Evolutionary conservation across 768 basidiomycete species (phyloP).

Genomic region (Hygrocybe punicea): DNA sequence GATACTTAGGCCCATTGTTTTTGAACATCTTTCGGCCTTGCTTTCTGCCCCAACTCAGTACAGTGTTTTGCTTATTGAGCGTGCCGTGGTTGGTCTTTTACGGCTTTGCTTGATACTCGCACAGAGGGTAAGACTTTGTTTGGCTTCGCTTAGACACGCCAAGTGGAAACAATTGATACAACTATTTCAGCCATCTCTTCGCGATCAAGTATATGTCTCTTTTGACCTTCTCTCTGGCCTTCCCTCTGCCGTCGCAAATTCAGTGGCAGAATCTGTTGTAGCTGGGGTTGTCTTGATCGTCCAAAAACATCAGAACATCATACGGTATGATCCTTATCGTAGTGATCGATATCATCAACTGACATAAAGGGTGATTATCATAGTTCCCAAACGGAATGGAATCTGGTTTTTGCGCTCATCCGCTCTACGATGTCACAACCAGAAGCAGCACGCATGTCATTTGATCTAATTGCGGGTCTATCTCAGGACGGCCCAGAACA

Average conservation of each 20-base stretch:
- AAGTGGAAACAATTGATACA: not conserved
- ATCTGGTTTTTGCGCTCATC: conserved; percentile 82
- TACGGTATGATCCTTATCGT: conserved; percentile 46
- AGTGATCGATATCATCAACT: conserved; percentile 1
- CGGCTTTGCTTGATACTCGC: conserved; percentile 82
- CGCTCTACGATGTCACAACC: conserved; percentile 81
- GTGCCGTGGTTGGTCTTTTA: conserved; percentile 86
- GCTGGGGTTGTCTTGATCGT: conserved; percentile 78
- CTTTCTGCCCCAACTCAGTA: conserved; percentile 75
- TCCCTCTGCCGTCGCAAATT: conserved; percentile 68
- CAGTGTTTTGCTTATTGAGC: conserved; percentile 87
- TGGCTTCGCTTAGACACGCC: conserved; percentile 19
- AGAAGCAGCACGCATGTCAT: conserved; percentile 81
- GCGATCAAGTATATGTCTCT: conserved; percentile 93
- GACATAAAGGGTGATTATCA: not conserved
- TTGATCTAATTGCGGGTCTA: conserved; percentile 72
- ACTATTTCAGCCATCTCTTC: conserved; percentile 59
- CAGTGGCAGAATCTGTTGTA: conserved; percentile 89
- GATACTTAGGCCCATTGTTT: conserved; percentile 77
- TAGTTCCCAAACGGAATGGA: conserved; percentile 95
- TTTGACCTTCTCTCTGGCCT: conserved; percentile 85
- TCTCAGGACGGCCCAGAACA: conserved; percentile 58
- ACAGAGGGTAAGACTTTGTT: conserved; percentile 51
- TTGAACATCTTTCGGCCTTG: conserved; percentile 85
- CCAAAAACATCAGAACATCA: conserved; percentile 68